Evolutionary conservation across 371 early-diverging fungal genomes (phyloP), one percentile per base, ranked within the genome.

Genomic region (Catenaria anguillulae): DNA sequence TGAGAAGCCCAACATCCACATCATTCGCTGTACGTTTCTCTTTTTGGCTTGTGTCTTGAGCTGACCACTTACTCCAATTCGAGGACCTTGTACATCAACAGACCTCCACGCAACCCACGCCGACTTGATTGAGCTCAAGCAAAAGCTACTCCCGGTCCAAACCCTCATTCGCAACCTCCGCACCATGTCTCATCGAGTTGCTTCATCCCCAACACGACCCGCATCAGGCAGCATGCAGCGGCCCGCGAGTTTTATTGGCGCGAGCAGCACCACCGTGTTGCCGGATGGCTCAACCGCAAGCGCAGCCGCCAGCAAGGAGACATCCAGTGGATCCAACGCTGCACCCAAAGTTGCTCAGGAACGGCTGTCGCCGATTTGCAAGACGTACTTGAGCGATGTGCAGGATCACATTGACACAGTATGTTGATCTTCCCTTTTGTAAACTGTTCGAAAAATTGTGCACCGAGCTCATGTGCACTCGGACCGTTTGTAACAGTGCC

Each of bases 321-420:
- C 40, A 17, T 40, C 40, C 5, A 40, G 10, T 40, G 40, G 17
- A 17, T 17, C 10, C 40, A 40, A 10, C 40, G 5, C 40, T 40
- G 10, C 40, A 10, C 40, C 5, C 10, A 40, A 46, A 5, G 46
- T 17, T 24, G 19, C 23, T 21, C n/a, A 21, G 2, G 46, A 19
- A 24, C 46, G 46, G n/a, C 19, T 67, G n/a, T 40, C 46, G 4
- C 31, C n/a, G 19, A 35, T 68, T 31, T 65, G 72, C 15, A 65
- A 64, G 37, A 66, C 66, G 19, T 75, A 75, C 61, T 64, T 75
- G 64, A 63, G 65, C 21, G 75, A 75, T 56, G 75, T 75, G 13
- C 64, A 68, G 40, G 66, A 75, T 60, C 75, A 75, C 43, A 70
- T 70, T 54, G 69, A 64, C 31, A 70, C 71, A 8, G 66, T 75